Evolutionary conservation across 176 grass and related monocot species (phyloP).

Genomic region (Cenchrus fungigraminus): DNA sequence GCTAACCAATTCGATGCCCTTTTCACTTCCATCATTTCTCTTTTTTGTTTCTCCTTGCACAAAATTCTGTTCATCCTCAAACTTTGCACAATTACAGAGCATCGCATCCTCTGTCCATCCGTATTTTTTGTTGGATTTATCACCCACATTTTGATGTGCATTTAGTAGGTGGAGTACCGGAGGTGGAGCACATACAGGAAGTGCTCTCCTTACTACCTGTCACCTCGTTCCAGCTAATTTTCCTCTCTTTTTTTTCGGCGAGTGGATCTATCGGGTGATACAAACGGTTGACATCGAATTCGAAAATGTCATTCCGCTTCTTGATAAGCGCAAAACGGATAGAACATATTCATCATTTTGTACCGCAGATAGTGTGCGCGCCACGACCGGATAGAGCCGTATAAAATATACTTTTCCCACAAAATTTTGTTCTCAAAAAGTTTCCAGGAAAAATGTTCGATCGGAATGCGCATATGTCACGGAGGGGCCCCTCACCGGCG

Average conservation of each 20-base stretch:
- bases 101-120: no score
- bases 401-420: not conserved
- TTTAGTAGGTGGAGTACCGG: no score
- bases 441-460: not conserved
- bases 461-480: constrained; percentile 47
- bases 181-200: no score
- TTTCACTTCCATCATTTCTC: not conserved
- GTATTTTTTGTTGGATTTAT: no score
- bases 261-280: not conserved
- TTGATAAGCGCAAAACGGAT: not conserved
- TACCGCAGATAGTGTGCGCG: not conserved
- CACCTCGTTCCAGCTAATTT: not conserved
- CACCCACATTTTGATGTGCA: no score
- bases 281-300: not conserved
- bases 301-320: not conserved
- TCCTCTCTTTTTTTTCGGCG: not conserved
- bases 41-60: no score
- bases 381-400: not conserved
- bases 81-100: not conserved
- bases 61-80: not conserved
- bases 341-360: not conserved
- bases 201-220: no score
- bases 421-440: not conserved
- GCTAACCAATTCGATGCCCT: constrained; percentile 5
- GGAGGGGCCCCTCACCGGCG: constrained; percentile 42